Base-by-base conservation (phyloP, 73 alveolate genomes). In the Breviolum minutum region DNA sequence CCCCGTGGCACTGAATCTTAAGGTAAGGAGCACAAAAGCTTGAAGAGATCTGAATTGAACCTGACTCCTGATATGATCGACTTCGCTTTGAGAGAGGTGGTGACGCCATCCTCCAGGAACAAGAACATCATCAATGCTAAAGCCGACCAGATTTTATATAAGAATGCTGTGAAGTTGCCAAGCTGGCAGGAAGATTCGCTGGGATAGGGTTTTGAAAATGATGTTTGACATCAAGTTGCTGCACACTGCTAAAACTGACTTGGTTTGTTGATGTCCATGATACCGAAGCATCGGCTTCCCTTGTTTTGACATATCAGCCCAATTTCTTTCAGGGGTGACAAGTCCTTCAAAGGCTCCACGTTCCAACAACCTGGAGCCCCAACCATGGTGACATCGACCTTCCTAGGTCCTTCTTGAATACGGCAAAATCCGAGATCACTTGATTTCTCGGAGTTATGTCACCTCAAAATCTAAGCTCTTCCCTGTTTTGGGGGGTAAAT, bases 31-130 rank as follows among this genome's bases (percentile, higher is more conserved):
- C 80, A 85, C 61, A 82, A 82, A 80, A 76, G 79, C 76, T 64
- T 89, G 74, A 70, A 54, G 24, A 85, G 87, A n/a, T 30, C 96
- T 11, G 63, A 19, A 16, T 62, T 89, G 76, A 73, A 89, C 22
- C 40, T 89, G 73, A 89, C 96, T 0, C 96, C 96, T n/a, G 96
- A 89, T 12, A 89, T 89, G 96, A 70, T 89, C 17, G 70, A 89
- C 96, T 89, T 89, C 40, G 85, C 73, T 27, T 70, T 89, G 96
- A 85, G 96, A 10, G 96, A 89, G 74, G 96, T 89, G 61, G 87
- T 89, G 32, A 22, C 30, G 20, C 96, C 85, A 70, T 69, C 96
- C 76, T 68, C 83, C 20, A 54, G 40, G 64, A 29, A 89, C 76
- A 89, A 19, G 32, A 61, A 63, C 27, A 70, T 89, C 70, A 8